A percentile compares a stretch with the other conserved stretches of the same genome.
These are phyloP conservation scores for Aspergillus tanneri DNA, from an alignment of 2,329 filamentous ascomycete species.

Conservation along the genomic window DNA sequence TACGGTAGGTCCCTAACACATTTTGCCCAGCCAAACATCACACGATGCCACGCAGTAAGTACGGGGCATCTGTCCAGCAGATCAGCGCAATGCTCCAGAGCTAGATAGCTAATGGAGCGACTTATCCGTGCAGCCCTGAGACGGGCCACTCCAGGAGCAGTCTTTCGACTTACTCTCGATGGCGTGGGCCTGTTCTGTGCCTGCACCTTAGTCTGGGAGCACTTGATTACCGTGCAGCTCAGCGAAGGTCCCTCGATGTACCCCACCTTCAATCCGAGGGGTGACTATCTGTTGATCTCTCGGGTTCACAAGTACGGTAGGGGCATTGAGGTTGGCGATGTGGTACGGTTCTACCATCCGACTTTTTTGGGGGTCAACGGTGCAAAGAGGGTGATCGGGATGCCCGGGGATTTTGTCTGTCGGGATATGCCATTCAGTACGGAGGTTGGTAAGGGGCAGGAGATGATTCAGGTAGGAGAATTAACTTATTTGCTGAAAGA, in stretches of 20 bases:
- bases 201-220: conserved; percentile 47
- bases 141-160: conserved; percentile 20
- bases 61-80: too few relatives aligned
- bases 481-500: background rate
- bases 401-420: conserved; percentile 62
- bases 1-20: too few relatives aligned
- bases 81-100: background rate
- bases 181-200: conserved; percentile 37
- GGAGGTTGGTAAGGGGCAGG: conserved; percentile 31
- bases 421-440: conserved; percentile 40
- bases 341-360: conserved; percentile 77
- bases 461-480: conserved; percentile 53
- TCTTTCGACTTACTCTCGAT: conserved; percentile 33
- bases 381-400: conserved; percentile 75
- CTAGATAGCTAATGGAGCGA: conserved; percentile 27
- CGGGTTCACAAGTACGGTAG: conserved; percentile 69
- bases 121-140: conserved; percentile 31
- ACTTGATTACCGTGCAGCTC: conserved; percentile 60
- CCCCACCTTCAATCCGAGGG: conserved; percentile 69
- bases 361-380: conserved; percentile 60
- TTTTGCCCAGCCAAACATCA: too few relatives aligned
- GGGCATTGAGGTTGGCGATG: conserved; percentile 71
- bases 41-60: too few relatives aligned
- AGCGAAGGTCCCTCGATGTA: conserved; percentile 82
- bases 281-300: conserved; percentile 68